These are phyloP conservation scores for Angomonas ambiguus DNA, from an alignment of 208 protist genomes.

Conservation along the genomic window DNA sequence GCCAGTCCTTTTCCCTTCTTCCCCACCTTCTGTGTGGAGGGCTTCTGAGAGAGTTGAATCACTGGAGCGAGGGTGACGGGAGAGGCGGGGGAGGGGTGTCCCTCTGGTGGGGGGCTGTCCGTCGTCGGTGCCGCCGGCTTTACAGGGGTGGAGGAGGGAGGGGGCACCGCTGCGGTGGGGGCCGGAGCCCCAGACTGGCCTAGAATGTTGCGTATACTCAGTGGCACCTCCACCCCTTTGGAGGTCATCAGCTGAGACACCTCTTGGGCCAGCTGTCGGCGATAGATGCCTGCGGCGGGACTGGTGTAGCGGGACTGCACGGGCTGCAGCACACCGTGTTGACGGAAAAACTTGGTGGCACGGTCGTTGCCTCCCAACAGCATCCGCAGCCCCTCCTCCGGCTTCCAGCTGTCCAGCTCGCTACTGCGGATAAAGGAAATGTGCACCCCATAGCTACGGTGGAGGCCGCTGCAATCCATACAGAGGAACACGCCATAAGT, in stretches of 20 bases:
- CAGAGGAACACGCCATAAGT: constrained; percentile 96
- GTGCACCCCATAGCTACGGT: constrained; percentile 95
- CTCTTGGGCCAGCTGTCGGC: constrained; percentile 57
- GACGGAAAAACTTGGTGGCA: constrained; percentile 72
- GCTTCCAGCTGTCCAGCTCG: constrained; percentile 88
- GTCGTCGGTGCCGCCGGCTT: neutral
- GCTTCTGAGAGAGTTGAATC: neutral
- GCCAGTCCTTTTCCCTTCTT: constrained; percentile 52
- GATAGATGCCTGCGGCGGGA: constrained; percentile 56
- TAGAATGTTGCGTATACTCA: too few relatives aligned
- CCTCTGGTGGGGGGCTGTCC: neutral
- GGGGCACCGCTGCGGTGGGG: too few relatives aligned
- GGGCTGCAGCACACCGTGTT: constrained; percentile 70
- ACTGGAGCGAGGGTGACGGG: neutral
- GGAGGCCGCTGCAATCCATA: constrained; percentile 94
- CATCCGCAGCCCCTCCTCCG: constrained; percentile 82
- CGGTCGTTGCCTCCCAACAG: constrained; percentile 85
- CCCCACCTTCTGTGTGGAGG: constrained; percentile 12
- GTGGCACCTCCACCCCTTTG: constrained; percentile 7
- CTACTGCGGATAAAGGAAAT: constrained; percentile 94
- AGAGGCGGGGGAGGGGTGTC: constrained; percentile 6
- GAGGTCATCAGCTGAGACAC: constrained; percentile 42
- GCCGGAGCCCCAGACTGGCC: too few relatives aligned
- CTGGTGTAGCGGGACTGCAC: constrained; percentile 65
- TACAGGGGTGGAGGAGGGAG: too few relatives aligned